A percentile compares a stretch with the other conserved stretches of the same genome.
These are phyloP conservation scores for Candida alai DNA, from an alignment of 805 yeast species.

Conservation along the genomic window DNA sequence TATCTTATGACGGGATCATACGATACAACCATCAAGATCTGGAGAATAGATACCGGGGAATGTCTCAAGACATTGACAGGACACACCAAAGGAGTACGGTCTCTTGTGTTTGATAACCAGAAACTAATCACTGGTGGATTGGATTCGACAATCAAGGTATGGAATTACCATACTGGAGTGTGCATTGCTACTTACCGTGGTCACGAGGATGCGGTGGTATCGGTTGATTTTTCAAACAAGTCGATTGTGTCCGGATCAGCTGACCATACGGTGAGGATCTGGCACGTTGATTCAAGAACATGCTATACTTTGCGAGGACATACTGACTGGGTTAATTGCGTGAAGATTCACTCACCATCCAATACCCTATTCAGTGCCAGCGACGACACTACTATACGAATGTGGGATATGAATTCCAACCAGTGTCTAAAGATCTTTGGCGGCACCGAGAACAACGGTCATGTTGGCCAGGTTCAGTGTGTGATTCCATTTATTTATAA, in stretches of 20 bases:
- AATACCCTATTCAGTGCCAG: conserved; percentile 80
- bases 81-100: conserved; percentile 84
- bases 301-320: conserved; percentile 94
- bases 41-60: conserved; percentile 83
- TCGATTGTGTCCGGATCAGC: conserved; percentile 92
- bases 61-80: conserved; percentile 75
- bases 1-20: conserved; percentile 87
- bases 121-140: conserved; percentile 90
- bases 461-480: conserved; percentile 90
- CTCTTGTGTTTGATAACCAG: conserved; percentile 81
- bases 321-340: conserved; percentile 86
- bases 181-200: conserved; percentile 93
- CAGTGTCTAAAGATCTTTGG: conserved; percentile 78
- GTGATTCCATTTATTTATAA: conserved; percentile 81
- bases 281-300: conserved; percentile 93
- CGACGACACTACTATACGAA: conserved; percentile 86
- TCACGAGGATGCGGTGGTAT: conserved; percentile 79
- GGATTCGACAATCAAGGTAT: conserved; percentile 87
- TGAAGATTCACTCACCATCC: conserved; percentile 77
- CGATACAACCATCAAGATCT: conserved; percentile 86
- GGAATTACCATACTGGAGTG: conserved; percentile 94
- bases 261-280: conserved; percentile 85
- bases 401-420: conserved; percentile 90
- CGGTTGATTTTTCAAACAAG: conserved; percentile 76
- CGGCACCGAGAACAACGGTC: conserved; percentile 71